Evolutionary conservation across 2,329 filamentous ascomycete species (phyloP), one percentile per base, ranked within the genome.

Genomic region (Talaromyces islandicus): DNA sequence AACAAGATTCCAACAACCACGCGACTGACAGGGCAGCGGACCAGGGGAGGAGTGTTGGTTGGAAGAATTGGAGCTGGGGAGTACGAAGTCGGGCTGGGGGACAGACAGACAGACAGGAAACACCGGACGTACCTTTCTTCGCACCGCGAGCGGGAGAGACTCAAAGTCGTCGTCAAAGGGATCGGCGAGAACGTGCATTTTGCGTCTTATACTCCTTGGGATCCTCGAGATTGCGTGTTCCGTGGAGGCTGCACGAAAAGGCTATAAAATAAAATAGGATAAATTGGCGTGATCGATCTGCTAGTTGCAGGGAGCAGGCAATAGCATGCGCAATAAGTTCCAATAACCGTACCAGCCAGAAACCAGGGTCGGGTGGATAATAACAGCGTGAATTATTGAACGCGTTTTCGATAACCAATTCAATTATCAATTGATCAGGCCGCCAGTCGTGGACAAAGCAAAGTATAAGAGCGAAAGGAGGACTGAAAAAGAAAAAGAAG

Each of bases 91-190:
- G 43, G 43, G 3, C 11, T 3, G 52, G 25, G 14, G 41, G 51
- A 1, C 25, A n/a, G 50, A 9, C 57, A 48, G 30, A 11, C 32
- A 12, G 17, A 25, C 10, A 24, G 17, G 9, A 54, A 50, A 41
- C 17, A 32, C n/a, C 11, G 4, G 3, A 55, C 82, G 77, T 73
- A 85, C 83, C 76, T 85, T 85, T 71, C 83, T 77, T 67, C 81
- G 77, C 57, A 85, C 77, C 17, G 81, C 81, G 25, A 80, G 80
- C 21, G 83, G 83, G 11, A 85, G 73, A 46, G 78, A 77, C 64
- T 83, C 80, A 61, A 83, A 83, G 56, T 78, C 77, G 48, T 73
- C 69, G 48, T 71, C 68, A n/a, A 62, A 61, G 17, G 64, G 58
- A 41, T 54, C 50, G 29, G 58, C 53, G n/a, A 63, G 50, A 43